These are phyloP conservation scores for Russula brevipes DNA, from an alignment of 768 basidiomycete species.

Conservation along the genomic window DNA sequence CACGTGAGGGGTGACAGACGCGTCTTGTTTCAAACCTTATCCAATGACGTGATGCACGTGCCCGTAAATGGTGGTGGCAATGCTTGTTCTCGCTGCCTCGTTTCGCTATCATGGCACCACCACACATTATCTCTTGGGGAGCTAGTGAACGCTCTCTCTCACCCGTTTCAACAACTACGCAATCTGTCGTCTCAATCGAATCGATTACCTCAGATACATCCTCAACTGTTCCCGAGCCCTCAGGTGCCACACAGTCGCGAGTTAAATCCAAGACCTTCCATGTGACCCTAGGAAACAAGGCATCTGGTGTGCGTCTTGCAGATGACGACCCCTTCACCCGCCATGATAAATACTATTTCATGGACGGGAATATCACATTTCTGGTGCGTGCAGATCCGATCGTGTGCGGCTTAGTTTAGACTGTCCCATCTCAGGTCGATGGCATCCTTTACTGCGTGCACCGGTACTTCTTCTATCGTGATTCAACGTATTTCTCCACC, in stretches of 20 bases:
- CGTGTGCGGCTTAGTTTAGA: neutral
- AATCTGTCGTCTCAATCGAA: conserved; percentile 16
- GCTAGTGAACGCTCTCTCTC: conserved; percentile 5
- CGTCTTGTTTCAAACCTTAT: neutral
- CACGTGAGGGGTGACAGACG: conserved; percentile 22
- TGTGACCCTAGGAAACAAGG: neutral
- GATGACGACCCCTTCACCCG: conserved; percentile 7
- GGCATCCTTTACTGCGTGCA: conserved; percentile 19
- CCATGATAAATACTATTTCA: conserved; percentile 22
- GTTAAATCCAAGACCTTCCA: neutral
- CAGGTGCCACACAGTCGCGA: neutral
- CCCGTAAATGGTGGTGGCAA: neutral
- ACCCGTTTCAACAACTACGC: neutral
- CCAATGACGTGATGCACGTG: neutral
- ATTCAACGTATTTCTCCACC: conserved; percentile 18
- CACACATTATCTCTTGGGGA: conserved; percentile 15
- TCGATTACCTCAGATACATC: conserved; percentile 3
- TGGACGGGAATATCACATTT: conserved; percentile 23
- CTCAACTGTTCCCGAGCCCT: neutral
- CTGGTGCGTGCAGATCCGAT: conserved; percentile 9
- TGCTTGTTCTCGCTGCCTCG: neutral
- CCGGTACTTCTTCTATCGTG: conserved; percentile 18
- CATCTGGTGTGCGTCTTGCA: neutral
- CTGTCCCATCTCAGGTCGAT: conserved; percentile 10
- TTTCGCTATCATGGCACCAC: conserved; percentile 1